Percentiles rank a stretch among this genome's conserved stretches.
Conservation (phyloP, 441 rosid genomes). For the Pelargonium fulgidum region DNA sequence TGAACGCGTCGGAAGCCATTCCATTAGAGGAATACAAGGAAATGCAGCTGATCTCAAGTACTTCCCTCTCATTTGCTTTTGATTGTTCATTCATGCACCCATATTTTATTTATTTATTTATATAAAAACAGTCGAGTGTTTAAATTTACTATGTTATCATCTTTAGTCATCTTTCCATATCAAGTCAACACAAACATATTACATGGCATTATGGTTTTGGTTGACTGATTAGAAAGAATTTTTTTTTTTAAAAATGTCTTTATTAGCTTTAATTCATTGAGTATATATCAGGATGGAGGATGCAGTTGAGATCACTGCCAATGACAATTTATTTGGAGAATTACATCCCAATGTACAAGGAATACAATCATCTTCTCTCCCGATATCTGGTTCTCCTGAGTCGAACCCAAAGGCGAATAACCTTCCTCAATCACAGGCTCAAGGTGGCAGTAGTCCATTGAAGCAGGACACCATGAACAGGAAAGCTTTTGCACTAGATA, state of each 20-base stretch:
- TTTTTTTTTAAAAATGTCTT: background rate
- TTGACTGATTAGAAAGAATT: constrained; percentile 3
- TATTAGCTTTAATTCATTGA: background rate
- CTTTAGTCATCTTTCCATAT: background rate
- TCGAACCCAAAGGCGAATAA: constrained; percentile 38
- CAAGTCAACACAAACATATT: background rate
- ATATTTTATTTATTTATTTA: background rate
- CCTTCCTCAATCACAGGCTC: constrained; percentile 35
- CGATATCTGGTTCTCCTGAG: constrained; percentile 32
- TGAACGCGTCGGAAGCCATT: constrained; percentile 29
- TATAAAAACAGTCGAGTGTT: background rate
- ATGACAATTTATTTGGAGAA: constrained; percentile 31
- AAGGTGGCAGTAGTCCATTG: constrained; percentile 42
- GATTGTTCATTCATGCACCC: constrained; percentile 11
- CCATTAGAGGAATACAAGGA: constrained; percentile 32
- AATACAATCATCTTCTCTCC: constrained; percentile 29
- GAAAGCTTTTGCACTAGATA: constrained; percentile 85
- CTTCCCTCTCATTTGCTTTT: constrained; percentile 5
- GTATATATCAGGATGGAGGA: constrained; percentile 36
- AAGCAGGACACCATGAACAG: constrained; percentile 71
- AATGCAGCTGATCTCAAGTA: constrained; percentile 44
- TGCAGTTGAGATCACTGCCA: constrained; percentile 31
- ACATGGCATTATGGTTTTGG: constrained; percentile 2
- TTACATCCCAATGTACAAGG: constrained; percentile 27
- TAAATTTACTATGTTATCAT: background rate